Evolutionary conservation across 2,329 filamentous ascomycete genomes (phyloP), one percentile per base, ranked within the genome.

Genomic region (Diaporthe helianthi): DNA sequence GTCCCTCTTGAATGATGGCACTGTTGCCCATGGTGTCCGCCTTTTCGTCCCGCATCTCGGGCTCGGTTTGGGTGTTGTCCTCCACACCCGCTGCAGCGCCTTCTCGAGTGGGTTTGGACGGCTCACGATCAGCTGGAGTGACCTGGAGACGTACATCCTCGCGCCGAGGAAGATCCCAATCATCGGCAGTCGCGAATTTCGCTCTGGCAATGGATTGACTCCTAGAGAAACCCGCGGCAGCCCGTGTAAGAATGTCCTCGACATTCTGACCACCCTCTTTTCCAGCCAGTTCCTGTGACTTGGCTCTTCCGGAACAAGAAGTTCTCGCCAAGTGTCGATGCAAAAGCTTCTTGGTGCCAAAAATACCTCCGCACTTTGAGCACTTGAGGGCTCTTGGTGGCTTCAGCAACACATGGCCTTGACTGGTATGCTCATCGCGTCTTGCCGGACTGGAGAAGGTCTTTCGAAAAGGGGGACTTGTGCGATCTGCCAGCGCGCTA

Each of bases 381-480:
- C 53, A 55, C 46, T 10, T 52, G 7, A 29, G 38, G 29, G 33
- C 26, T 17, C 24, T 52, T 41, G n/a, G 36, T 38, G 54, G 54
- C 36, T 36, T 38, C 4, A 31, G 24, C 24, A 17, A 46, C 38
- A 24, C 24, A 46, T 38, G 46, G 38, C 55, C 55, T 24, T 46
- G 55, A 15, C 26, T 46, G 38, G 17, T 44, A 24, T 60, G 55
- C 15, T 44, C 38, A n/a, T 31, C 38, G 38, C 15, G 38, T 5
- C 4, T 13, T 46, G 24, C 24, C 55, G 12, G 24, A 1, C 26
- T n/a, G 26, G 10, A 5, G 38, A 65, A 65, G 24, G 36, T 12
- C 19, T 54, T 54, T 29, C 12, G 63, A 46, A 49, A 65, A 24
- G 54, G 24, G 22, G 38, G 63, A 31, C 49, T 54, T 65, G 51